Evolutionary conservation across 352 stramenopile genomes (phyloP), one percentile per base, ranked within the genome.

Genomic region (Blastocystis sp.): DNA sequence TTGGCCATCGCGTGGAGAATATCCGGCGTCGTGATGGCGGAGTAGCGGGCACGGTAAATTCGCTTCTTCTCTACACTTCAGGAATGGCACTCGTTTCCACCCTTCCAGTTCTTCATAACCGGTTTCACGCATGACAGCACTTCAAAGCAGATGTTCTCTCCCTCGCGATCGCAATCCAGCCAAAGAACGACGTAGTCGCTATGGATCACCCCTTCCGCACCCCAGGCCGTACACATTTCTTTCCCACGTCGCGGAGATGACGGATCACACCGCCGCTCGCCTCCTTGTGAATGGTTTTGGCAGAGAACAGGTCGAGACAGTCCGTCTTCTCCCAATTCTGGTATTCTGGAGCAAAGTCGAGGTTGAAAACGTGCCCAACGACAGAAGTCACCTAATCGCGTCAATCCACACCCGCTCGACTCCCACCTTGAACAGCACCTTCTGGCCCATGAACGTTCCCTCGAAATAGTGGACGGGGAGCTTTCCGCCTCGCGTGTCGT

Each of bases 111-210:
- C 52, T 91, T 92, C 92, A 95, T 95, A 2, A 91, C 65, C 61
- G 92, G 88, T 89, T 93, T 91, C 65, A 92, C 91, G 77, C 89
- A 91, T 60, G 93, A 90, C 38, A 96, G 91, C n/a, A 95, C 92
- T 92, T 96, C 93, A 91, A 95, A 96, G 77, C 93, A 95, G 66
- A 96, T 96, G 89, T 95, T 96, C 89, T 96, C 93, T 62, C 93
- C 93, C 89, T 96, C 93, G 19, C 92, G 90, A 92, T 96, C 93
- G 87, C 93, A 96, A 92, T 96, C 93, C 90, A 96, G 91, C 93
- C 93, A 96, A 2, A 96, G 88, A 2, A 96, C 92, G n/a, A 96
- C 91, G 71, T 93, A 93, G 43, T 89, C 82, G n/a, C 70, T 89
- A 87, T 38, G 48, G 1, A 62, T 28, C 48, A 2, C 34, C n/a